A percentile compares a stretch with the other conserved stretches of the same genome.
phyloP scores from a whole-genome alignment of 1,139 yeast species.

The Lodderomyces metapsilosis region DNA sequence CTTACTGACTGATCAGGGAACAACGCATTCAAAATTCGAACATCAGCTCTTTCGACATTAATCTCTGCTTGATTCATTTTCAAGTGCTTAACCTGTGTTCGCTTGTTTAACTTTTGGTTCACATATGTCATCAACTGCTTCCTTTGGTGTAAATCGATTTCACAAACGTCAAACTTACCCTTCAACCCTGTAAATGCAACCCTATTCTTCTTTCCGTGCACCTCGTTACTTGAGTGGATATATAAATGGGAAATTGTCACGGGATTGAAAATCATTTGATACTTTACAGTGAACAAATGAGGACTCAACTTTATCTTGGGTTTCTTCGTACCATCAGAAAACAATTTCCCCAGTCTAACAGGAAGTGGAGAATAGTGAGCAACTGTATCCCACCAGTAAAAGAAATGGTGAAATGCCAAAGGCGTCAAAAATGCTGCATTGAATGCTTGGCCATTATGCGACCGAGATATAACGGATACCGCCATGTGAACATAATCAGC shows the following conservation, averaged over 20 bases:
- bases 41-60: slow-evolving; percentile 67
- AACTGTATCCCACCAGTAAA: slow-evolving; percentile 81
- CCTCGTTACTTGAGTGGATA: slow-evolving; percentile 44
- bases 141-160: slow-evolving; percentile 80
- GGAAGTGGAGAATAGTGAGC: slow-evolving; percentile 74
- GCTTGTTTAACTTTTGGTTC: slow-evolving; percentile 55
- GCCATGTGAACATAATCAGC: slow-evolving; percentile 80
- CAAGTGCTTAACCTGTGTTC: slow-evolving; percentile 56
- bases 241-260: slow-evolving; percentile 71
- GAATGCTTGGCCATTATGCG: slow-evolving; percentile 40
- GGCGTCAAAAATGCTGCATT: slow-evolving; percentile 83
- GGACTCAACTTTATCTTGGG: slow-evolving; percentile 65
- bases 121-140: slow-evolving; percentile 64
- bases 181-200: slow-evolving; percentile 77
- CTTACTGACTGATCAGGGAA: slow-evolving; percentile 57
- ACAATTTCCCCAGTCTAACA: slow-evolving; percentile 68
- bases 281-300: slow-evolving; percentile 77
- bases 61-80: slow-evolving; percentile 77
- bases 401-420: slow-evolving; percentile 62
- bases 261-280: slow-evolving; percentile 72
- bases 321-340: slow-evolving; percentile 31
- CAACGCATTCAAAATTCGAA: slow-evolving; percentile 66
- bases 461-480: slow-evolving; percentile 43
- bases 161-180: slow-evolving; percentile 62
- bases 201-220: slow-evolving; percentile 39